phyloP scores from a whole-genome alignment of 805 yeast species.

The Monosporozyma servazzii region DNA sequence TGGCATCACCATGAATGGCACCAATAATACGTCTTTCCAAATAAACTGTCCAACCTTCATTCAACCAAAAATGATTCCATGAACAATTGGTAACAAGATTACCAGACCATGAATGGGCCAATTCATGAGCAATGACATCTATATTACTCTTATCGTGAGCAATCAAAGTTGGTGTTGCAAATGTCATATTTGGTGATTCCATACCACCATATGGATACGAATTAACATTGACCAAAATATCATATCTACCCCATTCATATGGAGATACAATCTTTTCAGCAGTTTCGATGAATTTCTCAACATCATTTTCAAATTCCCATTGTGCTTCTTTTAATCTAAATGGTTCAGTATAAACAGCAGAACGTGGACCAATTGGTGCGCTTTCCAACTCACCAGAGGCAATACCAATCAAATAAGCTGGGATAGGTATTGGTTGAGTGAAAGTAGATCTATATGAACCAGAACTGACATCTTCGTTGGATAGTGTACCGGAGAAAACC shows the following conservation, averaged over 20 bases:
- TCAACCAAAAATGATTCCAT: slow-evolving; percentile 92
- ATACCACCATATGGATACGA: slow-evolving; percentile 85
- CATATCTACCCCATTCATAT: slow-evolving; percentile 80
- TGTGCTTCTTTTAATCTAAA: slow-evolving; percentile 55
- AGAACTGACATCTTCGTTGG: slow-evolving; percentile 2
- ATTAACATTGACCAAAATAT: slow-evolving; percentile 70
- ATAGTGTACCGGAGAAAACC: slow-evolving; percentile 59
- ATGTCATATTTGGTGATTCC: slow-evolving; percentile 89
- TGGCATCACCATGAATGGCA: slow-evolving; percentile 64
- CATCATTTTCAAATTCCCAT: slow-evolving; percentile 72
- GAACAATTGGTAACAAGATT: slow-evolving; percentile 83
- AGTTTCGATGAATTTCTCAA: slow-evolving; percentile 66
- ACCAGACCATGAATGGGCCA: slow-evolving; percentile 91
- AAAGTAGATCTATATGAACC: slow-evolving; percentile 36
- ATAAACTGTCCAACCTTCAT: slow-evolving; percentile 95
- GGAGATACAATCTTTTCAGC: slow-evolving; percentile 66
- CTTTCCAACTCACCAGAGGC: slow-evolving; percentile 72
- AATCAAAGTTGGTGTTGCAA: slow-evolving; percentile 81
- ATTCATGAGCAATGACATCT: slow-evolving; percentile 86
- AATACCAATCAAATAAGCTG: slow-evolving; percentile 73
- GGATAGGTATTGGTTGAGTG: slow-evolving; percentile 74
- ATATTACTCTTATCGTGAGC: slow-evolving; percentile 80
- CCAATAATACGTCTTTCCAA: slow-evolving; percentile 78
- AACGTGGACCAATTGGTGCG: slow-evolving; percentile 75
- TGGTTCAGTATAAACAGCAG: slow-evolving; percentile 75